Conservation (phyloP, 2,329 filamentous ascomycete species). For the Tympanopsis confertula region DNA sequence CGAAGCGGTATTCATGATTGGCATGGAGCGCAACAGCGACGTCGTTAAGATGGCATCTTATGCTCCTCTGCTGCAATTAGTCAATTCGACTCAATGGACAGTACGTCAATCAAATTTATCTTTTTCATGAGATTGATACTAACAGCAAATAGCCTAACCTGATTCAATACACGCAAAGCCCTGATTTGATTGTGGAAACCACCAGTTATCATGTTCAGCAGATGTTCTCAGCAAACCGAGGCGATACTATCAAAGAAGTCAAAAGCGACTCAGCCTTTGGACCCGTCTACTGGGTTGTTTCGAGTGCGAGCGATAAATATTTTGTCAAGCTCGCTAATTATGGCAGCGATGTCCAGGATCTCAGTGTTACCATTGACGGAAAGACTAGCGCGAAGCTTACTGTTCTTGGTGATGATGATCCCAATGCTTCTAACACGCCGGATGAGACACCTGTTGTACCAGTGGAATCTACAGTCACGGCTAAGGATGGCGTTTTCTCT, state of each 20-base stretch:
- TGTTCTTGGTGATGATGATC: not conserved
- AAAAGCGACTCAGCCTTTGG: not conserved
- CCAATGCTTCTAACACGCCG: not conserved
- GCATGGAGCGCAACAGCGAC: constrained; percentile 53
- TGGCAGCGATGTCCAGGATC: not conserved
- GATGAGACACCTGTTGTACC: not conserved
- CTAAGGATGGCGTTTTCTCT: not conserved
- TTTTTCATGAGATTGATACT: constrained; percentile 13
- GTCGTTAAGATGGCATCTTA: constrained; percentile 27
- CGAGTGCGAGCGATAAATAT: not conserved
- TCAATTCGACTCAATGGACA: constrained; percentile 6
- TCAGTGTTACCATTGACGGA: not conserved
- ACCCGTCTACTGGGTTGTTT: not conserved
- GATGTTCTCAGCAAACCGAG: not conserved
- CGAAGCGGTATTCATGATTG: constrained; percentile 54
- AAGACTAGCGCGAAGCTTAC: not conserved
- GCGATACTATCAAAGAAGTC: not conserved
- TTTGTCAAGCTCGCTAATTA: not conserved
- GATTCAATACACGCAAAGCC: not conserved
- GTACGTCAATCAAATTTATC: constrained; percentile 15
- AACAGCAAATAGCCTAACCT: not conserved
- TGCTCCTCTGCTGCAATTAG: constrained; percentile 16
- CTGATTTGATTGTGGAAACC: not conserved
- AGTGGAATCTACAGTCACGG: not conserved
- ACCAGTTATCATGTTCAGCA: not conserved